Percentiles rank a stretch among this genome's conserved stretches.
These are phyloP conservation scores for Naegleria gruberi DNA, from an alignment of 208 protist species.

Conservation along the genomic window DNA sequence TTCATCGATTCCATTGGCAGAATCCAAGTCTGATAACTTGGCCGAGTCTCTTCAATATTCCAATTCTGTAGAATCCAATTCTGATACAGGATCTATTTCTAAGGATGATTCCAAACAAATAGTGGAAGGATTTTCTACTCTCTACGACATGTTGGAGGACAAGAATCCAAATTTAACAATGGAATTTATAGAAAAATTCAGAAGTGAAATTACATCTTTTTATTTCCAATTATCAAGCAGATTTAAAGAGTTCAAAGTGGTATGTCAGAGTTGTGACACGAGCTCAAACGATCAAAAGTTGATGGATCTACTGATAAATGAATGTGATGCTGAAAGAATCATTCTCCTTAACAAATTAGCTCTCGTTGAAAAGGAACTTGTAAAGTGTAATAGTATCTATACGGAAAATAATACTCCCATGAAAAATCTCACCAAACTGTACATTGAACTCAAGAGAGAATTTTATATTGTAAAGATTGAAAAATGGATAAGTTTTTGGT, in stretches of 20 bases:
- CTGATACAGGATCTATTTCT: no score
- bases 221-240: neutral
- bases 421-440: neutral
- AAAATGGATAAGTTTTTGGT: neutral
- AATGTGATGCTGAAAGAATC: neutral
- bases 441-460: neutral
- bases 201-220: neutral
- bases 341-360: neutral
- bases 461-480: neutral
- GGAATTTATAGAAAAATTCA: neutral
- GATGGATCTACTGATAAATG: neutral
- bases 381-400: neutral
- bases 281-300: neutral
- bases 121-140: neutral
- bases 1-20: neutral
- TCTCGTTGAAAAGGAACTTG: neutral
- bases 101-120: neutral
- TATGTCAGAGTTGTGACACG: neutral
- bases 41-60: neutral
- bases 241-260: neutral
- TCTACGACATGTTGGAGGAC: neutral
- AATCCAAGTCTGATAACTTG: neutral
- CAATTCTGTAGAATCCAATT: neutral
- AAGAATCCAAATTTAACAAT: neutral
- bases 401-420: neutral